Evolutionary conservation across 129 eudicot species (phyloP).

Genomic region (Saussurea involucrata): DNA sequence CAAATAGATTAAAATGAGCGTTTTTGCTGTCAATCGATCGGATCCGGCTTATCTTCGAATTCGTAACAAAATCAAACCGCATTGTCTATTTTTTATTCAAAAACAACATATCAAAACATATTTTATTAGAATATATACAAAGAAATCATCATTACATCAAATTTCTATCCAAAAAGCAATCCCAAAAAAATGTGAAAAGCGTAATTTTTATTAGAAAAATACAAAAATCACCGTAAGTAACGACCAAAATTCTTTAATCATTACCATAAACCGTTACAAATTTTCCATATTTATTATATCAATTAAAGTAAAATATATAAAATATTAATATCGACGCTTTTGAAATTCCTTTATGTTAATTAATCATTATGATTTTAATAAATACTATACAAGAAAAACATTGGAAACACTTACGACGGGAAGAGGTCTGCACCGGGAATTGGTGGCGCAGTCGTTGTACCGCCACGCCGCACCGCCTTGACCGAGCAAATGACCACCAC

Average conservation of each 20-base stretch:
- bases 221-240: background rate
- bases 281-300: background rate
- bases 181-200: background rate
- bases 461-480: conserved; percentile 60
- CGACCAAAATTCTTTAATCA: conserved; percentile 2
- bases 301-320: background rate
- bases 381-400: background rate
- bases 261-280: conserved; percentile 9
- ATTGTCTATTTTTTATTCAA: conserved; percentile 31
- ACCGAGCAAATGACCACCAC: conserved; percentile 65
- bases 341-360: background rate
- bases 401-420: conserved; percentile 58
- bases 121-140: background rate
- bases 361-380: background rate
- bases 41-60: conserved; percentile 36
- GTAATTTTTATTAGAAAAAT: background rate
- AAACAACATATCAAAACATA: background rate
- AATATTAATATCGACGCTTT: background rate
- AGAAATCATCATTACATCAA: background rate
- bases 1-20: conserved; percentile 51
- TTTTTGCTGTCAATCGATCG: conserved; percentile 54
- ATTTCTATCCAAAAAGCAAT: background rate
- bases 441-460: conserved; percentile 39
- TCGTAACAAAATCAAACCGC: conserved; percentile 58
- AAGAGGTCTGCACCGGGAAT: conserved; percentile 42